Base-by-base conservation (phyloP, 345 rosid species). In the Eucalyptus polyanthemos region DNA sequence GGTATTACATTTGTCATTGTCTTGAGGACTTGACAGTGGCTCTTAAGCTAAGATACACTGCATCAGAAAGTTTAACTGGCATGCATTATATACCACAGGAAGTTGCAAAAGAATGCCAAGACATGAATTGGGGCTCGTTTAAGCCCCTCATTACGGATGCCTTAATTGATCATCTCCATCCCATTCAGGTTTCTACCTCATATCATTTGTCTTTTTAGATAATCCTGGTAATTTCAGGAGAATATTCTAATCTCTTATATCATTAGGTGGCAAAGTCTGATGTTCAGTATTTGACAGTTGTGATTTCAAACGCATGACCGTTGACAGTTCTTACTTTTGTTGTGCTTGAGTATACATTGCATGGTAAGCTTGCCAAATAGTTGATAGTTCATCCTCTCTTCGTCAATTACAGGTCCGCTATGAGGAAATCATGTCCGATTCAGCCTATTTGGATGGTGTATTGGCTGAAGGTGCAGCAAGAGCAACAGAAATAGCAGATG, bases 71-170 rank as follows among this genome's bases (percentile, higher is more conserved):
- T 76, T 76, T 76, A 58, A 87, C 56, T 56, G 44, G 51, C 91
- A 5, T 21, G 45, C 6, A 37, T 86, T 86, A 9, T 72, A 8
- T 87, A 44, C 42, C 69, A 86, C 96, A 96, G 99, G 98, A 97
- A 94, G 97, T 96, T 90, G 91, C 88, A 7, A 91, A 90, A 88
- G 99, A 97, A 92, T 96, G 98, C 91, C 93, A 93, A 91, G 92
- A 94, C 89, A 94, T 97, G 97, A 96, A 90, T 89, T 97, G 98
- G 98, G 99, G 99, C 86, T 87, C 90, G 1, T 96, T 97, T 91
- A 97, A 97, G 93, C 88, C 94, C 88, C 93, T 95, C 83, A 91
- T 97, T 65, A 76, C 95, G 19, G 97, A 96, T 89, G 97, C 98
- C 87, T 92, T 96, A 92, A 93, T 95, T 90, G 99, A 95, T 87